These are phyloP conservation scores for Cymbopogon citratus DNA, from an alignment of 176 grass and related monocot genomes.

Conservation along the genomic window DNA sequence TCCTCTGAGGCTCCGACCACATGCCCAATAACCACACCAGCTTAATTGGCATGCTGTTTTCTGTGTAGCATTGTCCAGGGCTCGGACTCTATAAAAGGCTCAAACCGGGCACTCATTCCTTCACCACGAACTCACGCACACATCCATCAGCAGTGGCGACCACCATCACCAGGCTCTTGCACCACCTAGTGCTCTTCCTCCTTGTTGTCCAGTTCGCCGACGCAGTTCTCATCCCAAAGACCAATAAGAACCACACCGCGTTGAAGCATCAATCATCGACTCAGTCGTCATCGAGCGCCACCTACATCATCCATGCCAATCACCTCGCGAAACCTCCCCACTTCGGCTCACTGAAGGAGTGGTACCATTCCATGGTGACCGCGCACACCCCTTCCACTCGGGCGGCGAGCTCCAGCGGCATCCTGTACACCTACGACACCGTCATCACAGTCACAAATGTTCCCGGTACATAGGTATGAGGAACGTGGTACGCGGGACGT, in stretches of 20 bases:
- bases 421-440: constrained; percentile 43
- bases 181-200: neutral
- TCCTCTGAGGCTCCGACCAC: neutral
- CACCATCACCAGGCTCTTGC: neutral
- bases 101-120: neutral
- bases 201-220: neutral
- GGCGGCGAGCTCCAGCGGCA: neutral
- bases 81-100: neutral
- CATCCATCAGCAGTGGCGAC: constrained; percentile 15
- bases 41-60: neutral
- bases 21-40: neutral
- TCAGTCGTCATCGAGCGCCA: neutral
- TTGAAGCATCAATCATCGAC: neutral
- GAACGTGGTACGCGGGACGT: too few species aligned
- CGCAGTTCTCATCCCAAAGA: neutral
- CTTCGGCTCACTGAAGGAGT: constrained; percentile 20
- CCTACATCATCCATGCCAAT: constrained; percentile 39
- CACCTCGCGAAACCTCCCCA: constrained; percentile 21
- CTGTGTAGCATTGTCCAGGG: neutral
- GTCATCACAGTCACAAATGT: too few species aligned
- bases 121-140: neutral
- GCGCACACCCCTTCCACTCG: neutral
- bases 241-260: neutral
- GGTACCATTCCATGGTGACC: constrained; percentile 43
- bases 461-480: too few species aligned